These are phyloP conservation scores for Diaporthe sp. DNA, from an alignment of 2,329 filamentous ascomycete genomes.

Conservation along the genomic window DNA sequence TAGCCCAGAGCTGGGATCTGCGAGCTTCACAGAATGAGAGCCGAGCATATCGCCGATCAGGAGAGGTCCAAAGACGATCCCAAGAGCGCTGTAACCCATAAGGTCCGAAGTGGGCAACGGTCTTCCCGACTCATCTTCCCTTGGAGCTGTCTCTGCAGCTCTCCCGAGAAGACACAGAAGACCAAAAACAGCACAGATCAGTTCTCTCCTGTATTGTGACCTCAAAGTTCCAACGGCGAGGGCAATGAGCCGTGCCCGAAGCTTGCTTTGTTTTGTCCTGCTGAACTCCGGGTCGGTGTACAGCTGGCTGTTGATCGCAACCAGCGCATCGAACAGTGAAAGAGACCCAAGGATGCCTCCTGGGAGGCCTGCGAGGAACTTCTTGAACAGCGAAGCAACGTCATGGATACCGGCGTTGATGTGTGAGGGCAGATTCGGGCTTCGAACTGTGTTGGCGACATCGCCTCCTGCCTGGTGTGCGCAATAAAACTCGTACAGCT, in stretches of 20 bases:
- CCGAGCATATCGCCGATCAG: slow-evolving; percentile 71
- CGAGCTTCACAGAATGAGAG: slow-evolving; percentile 63
- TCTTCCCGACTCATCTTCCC: slow-evolving; percentile 65
- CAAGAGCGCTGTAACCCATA: slow-evolving; percentile 75
- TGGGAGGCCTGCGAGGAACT: slow-evolving; percentile 72
- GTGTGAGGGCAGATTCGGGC: slow-evolving; percentile 71
- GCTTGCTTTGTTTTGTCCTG: slow-evolving; percentile 66
- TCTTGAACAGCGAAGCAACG: slow-evolving; percentile 77
- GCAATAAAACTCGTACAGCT: slow-evolving; percentile 76
- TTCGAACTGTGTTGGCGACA: slow-evolving; percentile 71
- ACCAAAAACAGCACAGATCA: slow-evolving; percentile 78
- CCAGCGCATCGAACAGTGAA: slow-evolving; percentile 72
- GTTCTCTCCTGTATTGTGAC: slow-evolving; percentile 71
- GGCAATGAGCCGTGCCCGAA: slow-evolving; percentile 76
- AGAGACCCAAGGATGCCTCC: slow-evolving; percentile 77
- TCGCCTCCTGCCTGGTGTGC: slow-evolving; percentile 62
- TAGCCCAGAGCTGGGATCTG: slow-evolving; percentile 57
- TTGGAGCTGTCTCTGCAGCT: slow-evolving; percentile 66
- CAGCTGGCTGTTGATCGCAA: slow-evolving; percentile 72
- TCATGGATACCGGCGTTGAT: slow-evolving; percentile 74
- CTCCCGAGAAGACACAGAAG: slow-evolving; percentile 73
- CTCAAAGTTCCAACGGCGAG: slow-evolving; percentile 72
- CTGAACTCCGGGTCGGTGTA: slow-evolving; percentile 65
- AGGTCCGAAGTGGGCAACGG: slow-evolving; percentile 69
- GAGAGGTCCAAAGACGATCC: slow-evolving; percentile 76